Percentiles rank a stretch among this genome's conserved stretches.
Conservation (phyloP, 164 flowering plant genomes). For the Amborella trichopoda region DNA sequence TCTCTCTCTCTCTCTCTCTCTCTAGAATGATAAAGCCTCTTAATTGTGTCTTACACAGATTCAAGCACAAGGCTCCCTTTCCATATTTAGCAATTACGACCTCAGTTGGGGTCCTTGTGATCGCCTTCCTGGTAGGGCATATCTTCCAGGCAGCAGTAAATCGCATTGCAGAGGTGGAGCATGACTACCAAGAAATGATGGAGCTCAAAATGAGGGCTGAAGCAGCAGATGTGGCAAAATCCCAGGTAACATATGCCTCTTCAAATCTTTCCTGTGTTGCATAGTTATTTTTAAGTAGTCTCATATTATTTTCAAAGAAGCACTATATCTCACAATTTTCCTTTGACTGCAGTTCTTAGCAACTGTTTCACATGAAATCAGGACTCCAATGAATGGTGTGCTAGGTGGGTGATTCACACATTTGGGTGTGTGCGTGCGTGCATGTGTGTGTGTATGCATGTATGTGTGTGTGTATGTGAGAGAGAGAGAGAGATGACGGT, state of each 20-base stretch:
- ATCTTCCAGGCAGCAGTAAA: slow-evolving; percentile 71
- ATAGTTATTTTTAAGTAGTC: neutral
- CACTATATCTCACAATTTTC: neutral
- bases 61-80: slow-evolving; percentile 68
- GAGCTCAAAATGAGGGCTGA: slow-evolving; percentile 77
- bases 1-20: too few species aligned
- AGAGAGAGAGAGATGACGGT: too few species aligned
- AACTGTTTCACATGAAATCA: slow-evolving; percentile 95
- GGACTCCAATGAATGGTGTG: slow-evolving; percentile 99
- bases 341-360: slow-evolving; percentile 83
- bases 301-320: neutral
- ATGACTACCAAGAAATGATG: slow-evolving; percentile 67
- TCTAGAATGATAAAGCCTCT: neutral
- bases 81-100: slow-evolving; percentile 58
- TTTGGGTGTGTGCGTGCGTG: too few species aligned
- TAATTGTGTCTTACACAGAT: slow-evolving; percentile 32
- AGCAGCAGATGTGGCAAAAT: slow-evolving; percentile 90
- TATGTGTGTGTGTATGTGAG: too few species aligned
- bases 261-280: neutral
- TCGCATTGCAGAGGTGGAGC: slow-evolving; percentile 74
- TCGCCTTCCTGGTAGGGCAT: slow-evolving; percentile 58
- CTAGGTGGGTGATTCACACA: slow-evolving; percentile 65
- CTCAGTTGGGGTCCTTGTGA: slow-evolving; percentile 53
- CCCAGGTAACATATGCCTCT: too few species aligned
- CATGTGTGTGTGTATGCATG: too few species aligned